phyloP scores from a whole-genome alignment of 352 stramenopile species.

The Pythium utonaiense region DNA sequence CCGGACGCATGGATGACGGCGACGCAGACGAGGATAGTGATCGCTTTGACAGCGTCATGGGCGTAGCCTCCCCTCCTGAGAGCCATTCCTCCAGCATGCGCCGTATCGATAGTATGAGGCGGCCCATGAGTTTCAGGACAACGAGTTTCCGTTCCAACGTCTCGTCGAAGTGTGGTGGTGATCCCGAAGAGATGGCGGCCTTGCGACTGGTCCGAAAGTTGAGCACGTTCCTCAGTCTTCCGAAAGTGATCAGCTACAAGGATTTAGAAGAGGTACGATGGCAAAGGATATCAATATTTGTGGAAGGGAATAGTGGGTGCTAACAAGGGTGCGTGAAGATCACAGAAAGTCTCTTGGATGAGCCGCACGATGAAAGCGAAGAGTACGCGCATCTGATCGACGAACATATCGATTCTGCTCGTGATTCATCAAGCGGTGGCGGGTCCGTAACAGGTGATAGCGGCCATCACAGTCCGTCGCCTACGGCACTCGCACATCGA shows the following conservation, averaged over 20 bases:
- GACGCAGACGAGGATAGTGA: slow-evolving; percentile 16
- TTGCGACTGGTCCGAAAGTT: slow-evolving; percentile 55
- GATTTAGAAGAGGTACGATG: slow-evolving; percentile 54
- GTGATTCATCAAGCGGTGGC: slow-evolving; percentile 24
- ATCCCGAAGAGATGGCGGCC: slow-evolving; percentile 33
- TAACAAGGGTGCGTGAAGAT: slow-evolving; percentile 33
- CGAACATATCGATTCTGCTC: slow-evolving; percentile 58
- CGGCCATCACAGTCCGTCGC: not conserved
- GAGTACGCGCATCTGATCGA: slow-evolving; percentile 71
- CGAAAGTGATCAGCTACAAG: slow-evolving; percentile 67
- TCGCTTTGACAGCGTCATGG: not conserved
- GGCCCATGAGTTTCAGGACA: slow-evolving; percentile 20
- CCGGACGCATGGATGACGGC: slow-evolving; percentile 2
- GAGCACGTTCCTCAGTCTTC: slow-evolving; percentile 64
- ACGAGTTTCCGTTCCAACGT: slow-evolving; percentile 28
- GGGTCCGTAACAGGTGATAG: not conserved
- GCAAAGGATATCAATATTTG: not conserved
- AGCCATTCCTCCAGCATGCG: slow-evolving; percentile 10
- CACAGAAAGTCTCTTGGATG: slow-evolving; percentile 60
- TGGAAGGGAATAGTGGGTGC: no score
- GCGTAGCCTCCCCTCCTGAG: not conserved
- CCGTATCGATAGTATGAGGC: slow-evolving; percentile 4
- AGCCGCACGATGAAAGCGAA: slow-evolving; percentile 41
- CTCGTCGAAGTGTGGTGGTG: slow-evolving; percentile 12
- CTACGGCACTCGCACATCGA: slow-evolving; percentile 1